Base-by-base conservation (phyloP, 108 stramenopile species). In the Skeletonema marinoi region DNA sequence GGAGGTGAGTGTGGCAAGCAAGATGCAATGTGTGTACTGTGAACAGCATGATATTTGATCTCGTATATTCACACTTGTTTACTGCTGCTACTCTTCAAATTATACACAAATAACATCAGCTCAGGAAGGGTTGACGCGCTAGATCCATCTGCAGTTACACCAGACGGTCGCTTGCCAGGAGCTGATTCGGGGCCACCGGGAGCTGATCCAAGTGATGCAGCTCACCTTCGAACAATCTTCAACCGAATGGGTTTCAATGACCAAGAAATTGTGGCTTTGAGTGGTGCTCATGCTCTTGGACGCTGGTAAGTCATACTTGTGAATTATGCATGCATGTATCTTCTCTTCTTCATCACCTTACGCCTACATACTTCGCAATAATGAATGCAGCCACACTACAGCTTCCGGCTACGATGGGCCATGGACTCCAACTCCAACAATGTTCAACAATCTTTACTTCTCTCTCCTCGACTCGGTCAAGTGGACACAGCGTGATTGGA, bases 241-340 rank as follows among this genome's bases (percentile, higher is more conserved):
- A 75, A 90, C 48, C 92, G 97, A 62, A 97, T 98, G 97, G 97
- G 98, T 14, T 97, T 98, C 77, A 81, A 80, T 73, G 92, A 92
- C 70, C 84, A 84, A 51, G 92, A 88, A 39, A 92, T 92, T 83
- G 97, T 98, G 16, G 87, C 81, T 3, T 83, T 98, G 48, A 77
- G 82, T 58, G 97, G 97, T 21, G 98, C 97, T 3, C 98, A 98
- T 85, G 93, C 94, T 25, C 74, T 97, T 8, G 97, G 96, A 11
- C 86, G 94, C 4, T 97, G 54, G 54, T 56, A 25, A 56, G 54
- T 56, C 8, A 29, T 41, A 8, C 10, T 29, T 56, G n/a, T n/a
- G n/a, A n/a, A n/a, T n/a, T n/a, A n/a, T n/a, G n/a, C n/a, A n/a
- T n/a, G n/a, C n/a, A n/a, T n/a, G n/a, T n/a, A n/a, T n/a, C n/a